Evolutionary conservation across 129 eudicot species (phyloP).

Genomic region (Scalesia atractyloides): DNA sequence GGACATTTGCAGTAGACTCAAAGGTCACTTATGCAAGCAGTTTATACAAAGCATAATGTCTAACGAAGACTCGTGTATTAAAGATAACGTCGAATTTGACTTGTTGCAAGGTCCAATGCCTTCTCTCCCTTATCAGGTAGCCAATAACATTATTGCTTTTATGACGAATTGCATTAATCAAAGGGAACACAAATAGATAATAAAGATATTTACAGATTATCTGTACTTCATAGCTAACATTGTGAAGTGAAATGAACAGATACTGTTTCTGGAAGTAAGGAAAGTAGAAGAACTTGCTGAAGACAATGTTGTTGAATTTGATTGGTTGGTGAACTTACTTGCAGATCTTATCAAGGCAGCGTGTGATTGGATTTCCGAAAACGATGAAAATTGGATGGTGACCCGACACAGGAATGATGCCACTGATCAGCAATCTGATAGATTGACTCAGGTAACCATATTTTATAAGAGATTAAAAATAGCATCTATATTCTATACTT

Average conservation of each 20-base stretch:
- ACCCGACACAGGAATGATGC: slow-evolving; percentile 19
- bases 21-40: slow-evolving; percentile 44
- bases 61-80: slow-evolving; percentile 22
- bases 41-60: slow-evolving; percentile 43
- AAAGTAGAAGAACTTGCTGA: slow-evolving; percentile 67
- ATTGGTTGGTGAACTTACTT: slow-evolving; percentile 52
- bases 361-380: slow-evolving; percentile 46
- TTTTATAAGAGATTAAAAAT: neutral
- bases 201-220: neutral
- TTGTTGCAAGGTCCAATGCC: slow-evolving; percentile 37
- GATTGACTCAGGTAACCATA: slow-evolving; percentile 56
- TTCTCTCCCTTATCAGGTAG: slow-evolving; percentile 68
- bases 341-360: slow-evolving; percentile 48
- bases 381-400: slow-evolving; percentile 33
- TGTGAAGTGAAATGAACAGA: slow-evolving; percentile 44
- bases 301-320: slow-evolving; percentile 46
- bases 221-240: slow-evolving; percentile 24
- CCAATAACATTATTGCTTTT: too few relatives aligned
- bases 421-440: slow-evolving; percentile 33
- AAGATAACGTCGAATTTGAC: slow-evolving; percentile 31
- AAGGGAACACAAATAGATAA: neutral
- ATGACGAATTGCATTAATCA: too few relatives aligned
- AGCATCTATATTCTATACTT: neutral
- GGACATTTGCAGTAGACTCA: slow-evolving; percentile 39
- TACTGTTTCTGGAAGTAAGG: slow-evolving; percentile 55